A percentile compares a stretch with the other conserved stretches of the same genome.
Conservation (phyloP, 305 asterid species). For the Coffea humblotiana region DNA sequence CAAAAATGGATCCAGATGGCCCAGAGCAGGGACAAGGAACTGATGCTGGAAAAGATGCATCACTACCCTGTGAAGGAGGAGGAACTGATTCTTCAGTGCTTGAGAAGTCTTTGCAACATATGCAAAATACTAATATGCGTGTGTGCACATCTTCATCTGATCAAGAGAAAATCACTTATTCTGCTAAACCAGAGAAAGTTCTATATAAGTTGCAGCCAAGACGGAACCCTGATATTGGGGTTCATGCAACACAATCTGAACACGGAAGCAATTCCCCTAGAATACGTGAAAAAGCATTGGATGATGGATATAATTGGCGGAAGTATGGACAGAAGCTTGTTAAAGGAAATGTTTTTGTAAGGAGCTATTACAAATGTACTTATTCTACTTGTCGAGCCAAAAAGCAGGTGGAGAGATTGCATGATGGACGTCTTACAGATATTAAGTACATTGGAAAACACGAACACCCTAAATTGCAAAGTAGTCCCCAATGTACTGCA, state of each 20-base stretch:
- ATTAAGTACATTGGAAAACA: constrained; percentile 70
- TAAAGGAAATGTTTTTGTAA: constrained; percentile 75
- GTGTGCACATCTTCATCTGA: constrained; percentile 39
- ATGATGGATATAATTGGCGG: constrained; percentile 95
- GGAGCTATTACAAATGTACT: constrained; percentile 93
- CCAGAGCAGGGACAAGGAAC: constrained; percentile 4
- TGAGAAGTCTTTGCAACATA: constrained; percentile 24
- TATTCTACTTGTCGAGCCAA: constrained; percentile 64
- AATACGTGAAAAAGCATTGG: constrained; percentile 53
- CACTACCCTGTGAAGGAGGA: constrained; percentile 24
- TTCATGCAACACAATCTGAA: constrained; percentile 43
- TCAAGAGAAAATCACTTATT: constrained; percentile 40
- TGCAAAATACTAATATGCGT: constrained; percentile 31
- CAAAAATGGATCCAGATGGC: constrained; percentile 24
- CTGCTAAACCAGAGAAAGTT: constrained; percentile 51
- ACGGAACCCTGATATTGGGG: constrained; percentile 60
- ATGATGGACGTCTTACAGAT: constrained; percentile 65
- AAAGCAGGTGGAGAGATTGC: constrained; percentile 83
- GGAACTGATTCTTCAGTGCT: constrained; percentile 19
- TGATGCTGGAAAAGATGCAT: constrained; percentile 14
- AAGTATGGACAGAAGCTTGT: constrained; percentile 96
- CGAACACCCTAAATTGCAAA: constrained; percentile 67
- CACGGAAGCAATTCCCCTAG: constrained; percentile 42
- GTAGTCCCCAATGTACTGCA: constrained; percentile 39
- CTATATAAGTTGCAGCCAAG: constrained; percentile 79